Evolutionary conservation across 192 early-diverging fungal genomes (phyloP).

Genomic region (Linderina pennispora): DNA sequence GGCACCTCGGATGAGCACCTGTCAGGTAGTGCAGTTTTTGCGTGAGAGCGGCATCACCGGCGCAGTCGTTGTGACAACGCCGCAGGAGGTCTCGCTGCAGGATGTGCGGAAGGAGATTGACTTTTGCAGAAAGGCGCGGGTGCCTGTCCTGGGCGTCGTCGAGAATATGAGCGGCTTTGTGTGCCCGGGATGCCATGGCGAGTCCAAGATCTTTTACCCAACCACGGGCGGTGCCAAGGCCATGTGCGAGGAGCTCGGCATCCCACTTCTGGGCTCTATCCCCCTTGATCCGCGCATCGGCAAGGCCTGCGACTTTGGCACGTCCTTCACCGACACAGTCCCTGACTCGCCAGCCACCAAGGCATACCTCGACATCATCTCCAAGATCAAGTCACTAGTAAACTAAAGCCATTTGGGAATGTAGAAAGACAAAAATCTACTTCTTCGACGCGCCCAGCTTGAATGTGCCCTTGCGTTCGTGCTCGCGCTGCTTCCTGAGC

Average conservation of each 20-base stretch:
- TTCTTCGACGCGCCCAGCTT: constrained; percentile 44
- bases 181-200: constrained; percentile 77
- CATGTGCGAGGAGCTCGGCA: constrained; percentile 57
- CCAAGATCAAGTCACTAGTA: constrained; percentile 9
- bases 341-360: constrained; percentile 81
- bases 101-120: constrained; percentile 97
- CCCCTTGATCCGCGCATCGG: constrained; percentile 76
- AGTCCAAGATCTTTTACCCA: constrained; percentile 70
- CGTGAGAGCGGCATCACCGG: constrained; percentile 74
- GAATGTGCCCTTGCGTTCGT: constrained; percentile 63
- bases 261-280: constrained; percentile 64
- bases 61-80: constrained; percentile 89
- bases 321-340: constrained; percentile 83
- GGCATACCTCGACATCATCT: constrained; percentile 59
- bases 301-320: constrained; percentile 79
- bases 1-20: constrained; percentile 97
- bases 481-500: constrained; percentile 83
- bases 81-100: constrained; percentile 79
- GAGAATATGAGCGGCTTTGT: constrained; percentile 96
- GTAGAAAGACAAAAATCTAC: constrained; percentile 1
- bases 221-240: constrained; percentile 68
- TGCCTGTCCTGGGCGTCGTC: constrained; percentile 80
- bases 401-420: not conserved
- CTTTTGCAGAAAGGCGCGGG: constrained; percentile 75
- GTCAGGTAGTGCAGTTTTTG: constrained; percentile 73